A percentile compares a stretch with the other conserved stretches of the same genome.
These are phyloP conservation scores for Corchorus olitorius DNA, from an alignment of 345 rosid species.

Conservation along the genomic window DNA sequence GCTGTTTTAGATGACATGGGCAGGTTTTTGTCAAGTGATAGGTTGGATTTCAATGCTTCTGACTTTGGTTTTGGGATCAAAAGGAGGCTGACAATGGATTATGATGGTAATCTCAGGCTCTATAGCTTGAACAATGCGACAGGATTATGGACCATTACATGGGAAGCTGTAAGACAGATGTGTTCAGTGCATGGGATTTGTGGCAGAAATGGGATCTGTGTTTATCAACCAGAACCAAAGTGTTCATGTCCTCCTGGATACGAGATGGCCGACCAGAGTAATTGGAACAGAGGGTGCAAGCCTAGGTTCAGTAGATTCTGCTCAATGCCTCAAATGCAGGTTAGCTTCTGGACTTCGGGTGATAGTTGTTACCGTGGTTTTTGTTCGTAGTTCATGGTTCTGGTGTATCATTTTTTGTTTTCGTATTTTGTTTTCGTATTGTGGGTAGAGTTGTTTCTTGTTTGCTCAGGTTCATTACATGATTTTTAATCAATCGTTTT, in stretches of 20 bases:
- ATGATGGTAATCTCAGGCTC: conserved; percentile 49
- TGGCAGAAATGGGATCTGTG: conserved; percentile 48
- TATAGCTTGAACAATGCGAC: conserved; percentile 33
- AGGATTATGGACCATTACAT: conserved; percentile 39
- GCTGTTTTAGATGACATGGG: conserved; percentile 41
- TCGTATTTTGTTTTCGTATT: too few species aligned
- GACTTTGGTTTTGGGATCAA: conserved; percentile 37
- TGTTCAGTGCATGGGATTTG: conserved; percentile 47
- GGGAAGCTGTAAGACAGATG: conserved; percentile 32
- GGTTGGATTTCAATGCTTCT: conserved; percentile 32
- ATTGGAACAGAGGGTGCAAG: conserved; percentile 52
- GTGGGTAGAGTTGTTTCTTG: too few species aligned
- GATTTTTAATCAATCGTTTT: too few species aligned
- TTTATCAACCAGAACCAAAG: conserved; percentile 34
- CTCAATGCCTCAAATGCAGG: not conserved
- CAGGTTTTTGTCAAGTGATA: conserved; percentile 38
- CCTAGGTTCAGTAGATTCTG: conserved; percentile 33
- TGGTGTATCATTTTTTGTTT: too few species aligned
- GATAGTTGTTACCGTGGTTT: too few species aligned
- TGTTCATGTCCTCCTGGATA: conserved; percentile 54
- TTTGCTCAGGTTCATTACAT: too few species aligned
- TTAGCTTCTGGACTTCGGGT: too few species aligned
- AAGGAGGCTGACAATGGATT: conserved; percentile 44
- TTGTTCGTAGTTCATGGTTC: too few species aligned
- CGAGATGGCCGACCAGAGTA: conserved; percentile 25